Evolutionary conservation across 768 basidiomycete genomes (phyloP), one percentile per base, ranked within the genome.

Genomic region (Tricholoma furcatifolium): DNA sequence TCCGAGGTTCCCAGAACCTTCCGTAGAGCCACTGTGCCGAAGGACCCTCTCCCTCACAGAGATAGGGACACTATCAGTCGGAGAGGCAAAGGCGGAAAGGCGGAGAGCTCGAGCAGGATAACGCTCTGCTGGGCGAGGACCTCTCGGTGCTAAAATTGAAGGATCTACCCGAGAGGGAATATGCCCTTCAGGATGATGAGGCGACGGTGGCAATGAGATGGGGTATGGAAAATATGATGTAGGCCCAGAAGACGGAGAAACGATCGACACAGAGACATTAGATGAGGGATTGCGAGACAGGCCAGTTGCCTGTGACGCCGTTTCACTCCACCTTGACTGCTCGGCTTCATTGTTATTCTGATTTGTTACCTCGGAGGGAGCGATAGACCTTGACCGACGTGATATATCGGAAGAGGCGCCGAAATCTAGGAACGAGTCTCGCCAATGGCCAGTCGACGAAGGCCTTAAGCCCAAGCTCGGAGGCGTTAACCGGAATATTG

Each of bases 11-110:
- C 48, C 24, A 34, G 54, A 50, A 5, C 45, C 56, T 15, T 67
- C 68, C 0, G 73, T 72, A 4, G 68, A 68, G 20, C 68, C 68
- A 54, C 70, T 79, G 40, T 76, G 72, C 34, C 77, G 70, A 63
- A 80, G 81, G 44, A 77, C 70, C 30, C 81, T 67, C 10, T 82
- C 81, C 2, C 79, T 78, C n/a, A 80, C 74, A 14, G 81, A 79
- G 51, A 80, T 70, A 1, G 81, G 79, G 34, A 83, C 68, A 51
- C 82, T 84, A 43, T 84, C 79, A 0, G 80, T 79, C 34, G 81
- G 82, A 12, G 83, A 82, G 24, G 67, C 71, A 27, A 73, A 61
- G 43, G 65, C 62, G n/a, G 67, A 60, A 43, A 62, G 27, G 58
- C 54, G 41, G 12, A 72, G 77, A 58, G 70, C 63, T 35, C 70